Conservation (phyloP, 768 basidiomycete species). For the Russula vinacea region DNA sequence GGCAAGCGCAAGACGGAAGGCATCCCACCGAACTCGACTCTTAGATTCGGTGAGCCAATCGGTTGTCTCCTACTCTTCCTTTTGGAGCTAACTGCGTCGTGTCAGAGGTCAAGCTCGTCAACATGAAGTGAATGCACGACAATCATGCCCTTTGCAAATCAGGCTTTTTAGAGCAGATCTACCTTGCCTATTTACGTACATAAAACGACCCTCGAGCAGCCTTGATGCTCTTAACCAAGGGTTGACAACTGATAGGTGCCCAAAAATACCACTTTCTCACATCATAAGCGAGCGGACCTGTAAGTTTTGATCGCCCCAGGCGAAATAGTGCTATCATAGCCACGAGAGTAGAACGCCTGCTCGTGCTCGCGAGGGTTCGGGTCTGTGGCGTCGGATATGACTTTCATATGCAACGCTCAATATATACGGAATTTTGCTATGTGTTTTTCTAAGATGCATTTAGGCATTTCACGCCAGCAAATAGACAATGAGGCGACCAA, state of each 20-base stretch:
- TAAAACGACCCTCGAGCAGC: slow-evolving; percentile 29
- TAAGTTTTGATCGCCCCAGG: background rate
- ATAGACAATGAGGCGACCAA: background rate
- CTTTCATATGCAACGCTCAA: background rate
- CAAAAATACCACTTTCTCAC: slow-evolving; percentile 15
- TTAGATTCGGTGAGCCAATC: slow-evolving; percentile 66
- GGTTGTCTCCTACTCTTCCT: background rate
- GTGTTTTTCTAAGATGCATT: background rate
- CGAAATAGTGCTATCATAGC: background rate
- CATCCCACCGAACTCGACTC: slow-evolving; percentile 79
- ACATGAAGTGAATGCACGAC: slow-evolving; percentile 51
- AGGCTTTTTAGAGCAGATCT: slow-evolving; percentile 6
- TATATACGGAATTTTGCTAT: background rate
- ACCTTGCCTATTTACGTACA: slow-evolving; percentile 18
- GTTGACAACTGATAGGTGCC: slow-evolving; percentile 4
- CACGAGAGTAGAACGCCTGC: background rate
- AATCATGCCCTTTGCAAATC: slow-evolving; percentile 10
- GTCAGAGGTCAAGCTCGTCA: slow-evolving; percentile 69
- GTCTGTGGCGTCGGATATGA: background rate
- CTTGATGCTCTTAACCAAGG: slow-evolving; percentile 9
- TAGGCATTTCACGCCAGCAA: background rate
- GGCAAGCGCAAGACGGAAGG: slow-evolving; percentile 58
- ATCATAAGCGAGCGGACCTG: slow-evolving; percentile 4
- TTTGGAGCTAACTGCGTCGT: slow-evolving; percentile 20
- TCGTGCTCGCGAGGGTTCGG: background rate